Base-by-base conservation (phyloP, 23 red algal species). In the Gracilaria domingensis region DNA sequence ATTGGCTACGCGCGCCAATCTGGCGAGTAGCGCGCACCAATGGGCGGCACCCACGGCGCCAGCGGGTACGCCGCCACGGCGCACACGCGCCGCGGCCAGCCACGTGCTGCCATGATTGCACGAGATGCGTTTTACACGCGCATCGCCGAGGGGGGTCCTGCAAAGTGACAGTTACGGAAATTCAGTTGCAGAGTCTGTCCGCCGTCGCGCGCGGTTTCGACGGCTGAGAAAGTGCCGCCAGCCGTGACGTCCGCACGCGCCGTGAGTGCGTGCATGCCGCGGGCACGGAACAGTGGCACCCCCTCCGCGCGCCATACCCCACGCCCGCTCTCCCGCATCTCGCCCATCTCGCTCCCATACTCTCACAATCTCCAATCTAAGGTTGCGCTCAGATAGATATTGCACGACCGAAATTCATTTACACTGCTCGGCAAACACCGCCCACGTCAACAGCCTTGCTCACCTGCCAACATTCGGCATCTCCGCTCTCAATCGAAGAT, bases 51-150 rank as follows among this genome's bases (percentile, higher is more conserved):
- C 13, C 51, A 55, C 51, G 51, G 11, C 14, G 51, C 51, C 51
- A 55, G 51, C 51, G 17, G 1, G 13, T 1, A 18, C 1, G 18
- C 9, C 51, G 17, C 13, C 51, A 20, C 11, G 51, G 11, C 13
- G 51, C 13, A 16, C 45, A 55, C 8, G 13, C 11, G 51, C 51
- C 9, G 9, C 9, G 51, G 51, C 51, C 51, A 55, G 51, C 51
- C 51, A 55, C 51, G 51, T 55, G 51, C 51, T 55, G 51, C 51
- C 51, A 55, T 55, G 51, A 55, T 55, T 55, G 51, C 51, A 55
- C 13, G 13, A 55, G 51, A 14, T 14, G 11, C 51, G 51, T 2
- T 55, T 55, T 55, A 55, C 51, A 55, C 51, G 51, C 51, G 17
- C 51, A 55, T 45, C 11, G 51, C 51, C 7, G 45, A 55, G 17